Evolutionary conservation across 768 basidiomycete species (phyloP).

Genomic region (Fomitopsis serialis): DNA sequence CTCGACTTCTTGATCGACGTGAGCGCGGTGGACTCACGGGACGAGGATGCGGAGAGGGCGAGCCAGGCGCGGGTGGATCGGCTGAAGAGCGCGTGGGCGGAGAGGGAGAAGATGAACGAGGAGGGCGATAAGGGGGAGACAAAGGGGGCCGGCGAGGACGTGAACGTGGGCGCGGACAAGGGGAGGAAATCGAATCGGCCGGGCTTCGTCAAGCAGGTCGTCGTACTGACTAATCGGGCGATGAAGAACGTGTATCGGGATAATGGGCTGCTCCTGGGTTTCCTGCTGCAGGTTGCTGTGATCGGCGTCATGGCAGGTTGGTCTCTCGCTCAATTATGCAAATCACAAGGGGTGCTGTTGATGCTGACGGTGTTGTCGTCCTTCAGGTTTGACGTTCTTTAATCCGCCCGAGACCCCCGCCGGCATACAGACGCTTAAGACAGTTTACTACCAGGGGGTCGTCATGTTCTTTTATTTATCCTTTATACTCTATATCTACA

Average conservation of each 20-base stretch:
- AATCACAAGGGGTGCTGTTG: no score
- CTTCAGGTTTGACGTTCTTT: slow-evolving; percentile 19
- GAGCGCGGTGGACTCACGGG: slow-evolving; percentile 33
- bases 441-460: slow-evolving; percentile 22
- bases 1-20: slow-evolving; percentile 41
- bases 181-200: no score
- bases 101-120: no score
- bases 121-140: no score
- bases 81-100: no score
- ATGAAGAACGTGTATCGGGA: slow-evolving; percentile 18
- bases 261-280: slow-evolving; percentile 19
- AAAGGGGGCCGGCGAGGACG: no score
- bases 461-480: slow-evolving; percentile 27
- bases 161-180: no score
- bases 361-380: no score
- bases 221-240: no score
- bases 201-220: no score
- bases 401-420: slow-evolving; percentile 24
- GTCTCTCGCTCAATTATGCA: slow-evolving; percentile 24
- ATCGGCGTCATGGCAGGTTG: slow-evolving; percentile 24
- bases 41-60: slow-evolving; percentile 29
- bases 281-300: slow-evolving; percentile 18
- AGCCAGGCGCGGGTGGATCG: slow-evolving; percentile 13
- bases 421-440: slow-evolving; percentile 24
- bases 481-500: slow-evolving; percentile 22